Evolutionary conservation across 1,139 yeast genomes (phyloP), one percentile per base, ranked within the genome.

Genomic region (Suhomyces guaymorum): DNA sequence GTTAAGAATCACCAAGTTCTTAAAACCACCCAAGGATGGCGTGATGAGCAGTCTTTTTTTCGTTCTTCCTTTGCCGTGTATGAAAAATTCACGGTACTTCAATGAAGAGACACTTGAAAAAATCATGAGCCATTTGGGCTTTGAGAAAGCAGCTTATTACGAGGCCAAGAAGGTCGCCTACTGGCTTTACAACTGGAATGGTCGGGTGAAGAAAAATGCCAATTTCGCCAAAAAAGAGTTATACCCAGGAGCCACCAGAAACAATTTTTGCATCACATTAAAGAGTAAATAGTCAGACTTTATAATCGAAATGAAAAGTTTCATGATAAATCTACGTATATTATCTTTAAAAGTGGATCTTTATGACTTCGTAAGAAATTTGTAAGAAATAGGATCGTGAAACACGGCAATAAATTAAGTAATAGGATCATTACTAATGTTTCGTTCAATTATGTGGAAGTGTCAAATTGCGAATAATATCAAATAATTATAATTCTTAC

Each of bases 21-120:
- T 88, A 32, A 63, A 62, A 28, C 47, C 50, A 1, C 69, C 69
- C 1, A 45, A 51, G 1, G 40, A 44, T 1, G 42, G 44, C 4
- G 32, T 46, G 7, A 18, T 51, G 30, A 54, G 69, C 15, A 57
- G 74, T 15, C 59, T 87, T 4, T 90, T 90, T 53, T 59, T 92
- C 11, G 97, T 92, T 2, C 63, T 90, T 6, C 98, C 98, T 0
- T 66, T 85, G 20, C 96, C 97, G 0, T 92, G 98, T 55, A 67
- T 88, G 1, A 56, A 65, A 7, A 89, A 90, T 55, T 89, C 97
- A 1, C 66, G 97, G 24, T 92, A 90, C 52, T 78, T 82, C 55
- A 76, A 78, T 41, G 64, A 70, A 24, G 56, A 56, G 0, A 57
- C 59, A 14, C 60, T 75, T 7, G 47, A 73, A 25, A 55, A 59